phyloP scores from a whole-genome alignment of 2,329 filamentous ascomycete species.

The Microdochium nivale region DNA sequence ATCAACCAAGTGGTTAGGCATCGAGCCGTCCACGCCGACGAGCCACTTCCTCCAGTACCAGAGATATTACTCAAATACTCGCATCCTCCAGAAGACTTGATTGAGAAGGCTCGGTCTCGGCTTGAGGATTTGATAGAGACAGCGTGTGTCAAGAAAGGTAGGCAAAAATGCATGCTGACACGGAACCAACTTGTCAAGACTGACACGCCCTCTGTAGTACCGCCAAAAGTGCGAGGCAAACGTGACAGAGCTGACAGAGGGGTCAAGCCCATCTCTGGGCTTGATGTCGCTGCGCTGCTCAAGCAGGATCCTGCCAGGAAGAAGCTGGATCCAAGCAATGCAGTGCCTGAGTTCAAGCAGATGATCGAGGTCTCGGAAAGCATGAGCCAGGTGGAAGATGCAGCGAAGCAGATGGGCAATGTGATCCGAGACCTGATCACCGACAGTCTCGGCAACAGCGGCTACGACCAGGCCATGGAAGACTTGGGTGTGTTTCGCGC shows the following conservation, averaged over 20 bases:
- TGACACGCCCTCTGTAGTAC: conserved; percentile 59
- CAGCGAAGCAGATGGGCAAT: conserved; percentile 63
- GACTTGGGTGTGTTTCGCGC: conserved; percentile 70
- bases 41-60: conserved; percentile 51
- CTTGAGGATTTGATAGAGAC: conserved; percentile 58
- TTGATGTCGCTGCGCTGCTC: conserved; percentile 78
- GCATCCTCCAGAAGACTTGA: conserved; percentile 58
- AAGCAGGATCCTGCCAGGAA: conserved; percentile 18
- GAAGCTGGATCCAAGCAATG: conserved; percentile 54
- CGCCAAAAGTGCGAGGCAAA: conserved; percentile 68
- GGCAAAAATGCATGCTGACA: conserved; percentile 10
- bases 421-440: conserved; percentile 63
- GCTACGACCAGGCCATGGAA: conserved; percentile 69
- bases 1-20: conserved; percentile 79
- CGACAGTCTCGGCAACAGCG: conserved; percentile 65
- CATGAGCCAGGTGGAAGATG: conserved; percentile 54
- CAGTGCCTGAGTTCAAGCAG: conserved; percentile 86
- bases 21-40: conserved; percentile 66
- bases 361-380: conserved; percentile 54
- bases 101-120: conserved; percentile 44
- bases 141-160: conserved; percentile 78
- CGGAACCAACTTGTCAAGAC: too few relatives aligned
- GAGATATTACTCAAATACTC: conserved; percentile 65
- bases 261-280: conserved; percentile 73
- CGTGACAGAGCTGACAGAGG: conserved; percentile 47